A percentile compares a stretch with the other conserved stretches of the same genome.
Conservation (phyloP, 768 basidiomycete genomes). For the Leccinum variicolor region DNA sequence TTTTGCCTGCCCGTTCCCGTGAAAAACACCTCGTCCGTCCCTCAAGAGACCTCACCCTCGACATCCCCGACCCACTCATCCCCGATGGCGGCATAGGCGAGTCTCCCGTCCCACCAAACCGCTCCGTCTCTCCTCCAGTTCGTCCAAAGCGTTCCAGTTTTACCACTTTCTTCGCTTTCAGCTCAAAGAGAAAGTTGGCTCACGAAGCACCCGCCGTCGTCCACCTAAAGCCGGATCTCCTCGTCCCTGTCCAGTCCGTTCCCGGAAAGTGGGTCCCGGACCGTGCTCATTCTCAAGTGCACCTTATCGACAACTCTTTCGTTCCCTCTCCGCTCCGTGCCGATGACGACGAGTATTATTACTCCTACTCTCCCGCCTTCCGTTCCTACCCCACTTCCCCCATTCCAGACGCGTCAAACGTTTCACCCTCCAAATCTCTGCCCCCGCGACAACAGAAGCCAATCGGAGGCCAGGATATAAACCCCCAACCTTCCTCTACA, state of each 20-base stretch:
- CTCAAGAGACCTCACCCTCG: conserved; percentile 8
- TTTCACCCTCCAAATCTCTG: conserved; percentile 14
- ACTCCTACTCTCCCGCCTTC: conserved; percentile 41
- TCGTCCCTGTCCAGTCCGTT: conserved; percentile 7
- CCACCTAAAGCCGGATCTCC: conserved; percentile 9
- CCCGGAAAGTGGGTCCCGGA: conserved; percentile 19
- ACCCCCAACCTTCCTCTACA: conserved; percentile 17
- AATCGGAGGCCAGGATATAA: conserved; percentile 4
- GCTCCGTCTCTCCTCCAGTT: conserved; percentile 12
- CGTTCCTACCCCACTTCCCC: conserved; percentile 13
- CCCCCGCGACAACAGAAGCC: conserved; percentile 16
- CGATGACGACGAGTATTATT: conserved; percentile 47
- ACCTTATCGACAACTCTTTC: conserved; percentile 8
- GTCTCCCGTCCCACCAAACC: conserved; percentile 42
- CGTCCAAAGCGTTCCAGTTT: conserved; percentile 45
- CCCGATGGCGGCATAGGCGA: conserved; percentile 63
- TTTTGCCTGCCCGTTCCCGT: conserved; percentile 35
- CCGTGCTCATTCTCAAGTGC: conserved; percentile 2
- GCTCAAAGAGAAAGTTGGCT: conserved; percentile 21
- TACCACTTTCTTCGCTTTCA: conserved; percentile 28
- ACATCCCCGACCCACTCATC: conserved; percentile 28
- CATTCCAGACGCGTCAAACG: conserved; percentile 8
- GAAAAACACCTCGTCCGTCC: conserved; percentile 16
- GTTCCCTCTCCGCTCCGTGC: conserved; percentile 22
- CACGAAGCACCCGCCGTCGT: conserved; percentile 20